Conservation (phyloP, 2,329 filamentous ascomycete genomes). For the Monilinia aucupariae region DNA sequence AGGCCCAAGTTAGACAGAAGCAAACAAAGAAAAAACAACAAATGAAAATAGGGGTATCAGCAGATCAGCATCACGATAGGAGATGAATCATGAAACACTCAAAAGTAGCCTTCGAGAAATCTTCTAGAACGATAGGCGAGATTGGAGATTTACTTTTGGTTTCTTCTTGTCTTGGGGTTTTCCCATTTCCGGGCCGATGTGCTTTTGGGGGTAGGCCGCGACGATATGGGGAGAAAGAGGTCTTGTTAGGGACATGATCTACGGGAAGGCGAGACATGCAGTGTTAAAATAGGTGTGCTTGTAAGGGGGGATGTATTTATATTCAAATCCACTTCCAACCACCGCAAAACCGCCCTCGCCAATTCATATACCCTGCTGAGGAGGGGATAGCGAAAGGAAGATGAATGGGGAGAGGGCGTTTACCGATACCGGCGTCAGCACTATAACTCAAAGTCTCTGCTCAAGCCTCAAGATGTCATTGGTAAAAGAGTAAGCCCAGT, state of each 20-base stretch:
- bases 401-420: not conserved
- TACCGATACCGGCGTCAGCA: not conserved
- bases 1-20: too few species aligned
- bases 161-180: not conserved
- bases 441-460: not conserved
- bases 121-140: conserved; percentile 1
- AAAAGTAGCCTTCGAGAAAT: not conserved
- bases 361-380: not conserved
- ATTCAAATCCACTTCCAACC: not conserved
- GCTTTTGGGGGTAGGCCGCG: not conserved
- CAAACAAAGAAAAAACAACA: too few species aligned
- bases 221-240: not conserved
- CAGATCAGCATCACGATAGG: too few species aligned
- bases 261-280: not conserved
- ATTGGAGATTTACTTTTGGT: not conserved
- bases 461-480: not conserved
- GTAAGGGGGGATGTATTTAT: not conserved
- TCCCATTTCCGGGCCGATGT: not conserved
- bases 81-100: not conserved
- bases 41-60: not conserved
- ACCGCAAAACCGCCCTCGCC: too few species aligned
- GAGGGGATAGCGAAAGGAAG: not conserved
- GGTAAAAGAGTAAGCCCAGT: not conserved
- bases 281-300: not conserved
- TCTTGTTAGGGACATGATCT: not conserved